These are phyloP conservation scores for Lichtheimia ramosa DNA, from an alignment of 371 early-diverging fungal species.

Conservation along the genomic window DNA sequence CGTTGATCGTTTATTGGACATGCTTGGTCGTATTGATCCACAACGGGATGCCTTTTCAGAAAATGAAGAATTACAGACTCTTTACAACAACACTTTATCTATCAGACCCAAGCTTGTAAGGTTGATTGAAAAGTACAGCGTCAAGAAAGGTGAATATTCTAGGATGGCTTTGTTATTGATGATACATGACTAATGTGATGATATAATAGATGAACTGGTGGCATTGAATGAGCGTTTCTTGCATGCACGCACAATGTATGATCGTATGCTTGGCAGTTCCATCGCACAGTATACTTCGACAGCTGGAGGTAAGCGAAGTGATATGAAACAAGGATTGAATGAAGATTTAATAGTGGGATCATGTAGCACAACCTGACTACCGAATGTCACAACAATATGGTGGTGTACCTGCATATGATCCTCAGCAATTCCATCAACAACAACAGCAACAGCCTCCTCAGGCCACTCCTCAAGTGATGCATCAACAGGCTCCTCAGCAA, in stretches of 20 bases:
- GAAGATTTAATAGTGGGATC: background rate
- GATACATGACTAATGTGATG: background rate
- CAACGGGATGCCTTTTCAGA: constrained; percentile 81
- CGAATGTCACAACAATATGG: constrained; percentile 14
- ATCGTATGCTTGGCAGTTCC: constrained; percentile 47
- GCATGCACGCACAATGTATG: constrained; percentile 55
- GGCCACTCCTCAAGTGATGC: constrained; percentile 4
- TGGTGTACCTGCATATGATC: constrained; percentile 12
- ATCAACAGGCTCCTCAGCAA: constrained; percentile 25
- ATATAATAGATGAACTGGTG: constrained; percentile 47
- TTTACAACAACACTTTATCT: constrained; percentile 71
- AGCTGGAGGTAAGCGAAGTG: constrained; percentile 10
- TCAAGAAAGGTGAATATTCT: constrained; percentile 67
- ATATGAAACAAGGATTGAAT: background rate
- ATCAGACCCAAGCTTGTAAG: constrained; percentile 79
- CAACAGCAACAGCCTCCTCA: constrained; percentile 24
- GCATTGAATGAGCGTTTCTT: constrained; percentile 55
- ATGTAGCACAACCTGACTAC: background rate
- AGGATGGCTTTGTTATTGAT: too few relatives aligned
- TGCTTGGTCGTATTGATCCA: constrained; percentile 79
- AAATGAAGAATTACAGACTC: constrained; percentile 80
- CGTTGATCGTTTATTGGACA: constrained; percentile 75
- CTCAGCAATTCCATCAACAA: constrained; percentile 18
- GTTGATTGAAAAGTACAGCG: constrained; percentile 74
- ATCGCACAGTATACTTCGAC: constrained; percentile 41